These are phyloP conservation scores for Taxillus chinensis DNA, from an alignment of 164 flowering plant genomes.

Conservation along the genomic window DNA sequence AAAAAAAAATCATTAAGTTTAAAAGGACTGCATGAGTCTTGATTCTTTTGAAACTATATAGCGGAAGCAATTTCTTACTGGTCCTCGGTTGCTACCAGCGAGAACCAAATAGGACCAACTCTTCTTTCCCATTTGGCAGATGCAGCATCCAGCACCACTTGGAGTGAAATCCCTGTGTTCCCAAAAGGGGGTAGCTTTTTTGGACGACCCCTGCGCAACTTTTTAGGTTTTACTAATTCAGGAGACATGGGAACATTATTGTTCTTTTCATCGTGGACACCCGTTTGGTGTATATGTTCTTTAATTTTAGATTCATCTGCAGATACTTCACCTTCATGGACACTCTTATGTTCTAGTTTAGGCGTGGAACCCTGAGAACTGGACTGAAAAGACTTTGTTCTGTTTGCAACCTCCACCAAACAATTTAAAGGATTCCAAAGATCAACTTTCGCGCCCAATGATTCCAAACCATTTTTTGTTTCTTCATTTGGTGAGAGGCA, in stretches of 20 bases:
- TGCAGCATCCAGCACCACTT: conserved; percentile 42
- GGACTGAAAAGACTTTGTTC: conserved; percentile 57
- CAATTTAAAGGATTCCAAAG: conserved; percentile 86
- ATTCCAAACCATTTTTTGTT: conserved; percentile 30
- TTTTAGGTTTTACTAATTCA: conserved; percentile 45
- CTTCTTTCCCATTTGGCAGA: conserved; percentile 30
- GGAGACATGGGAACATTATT: conserved; percentile 16
- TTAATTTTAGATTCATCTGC: conserved; percentile 32
- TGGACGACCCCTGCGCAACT: conserved; percentile 31
- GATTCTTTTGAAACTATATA: neutral
- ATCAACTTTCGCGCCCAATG: conserved; percentile 55
- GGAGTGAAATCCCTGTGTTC: conserved; percentile 24
- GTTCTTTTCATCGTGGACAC: conserved; percentile 36
- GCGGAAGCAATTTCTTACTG: conserved; percentile 42
- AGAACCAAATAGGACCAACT: conserved; percentile 76
- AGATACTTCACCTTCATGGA: conserved; percentile 18
- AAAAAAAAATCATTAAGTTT: neutral
- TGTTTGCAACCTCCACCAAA: conserved; percentile 86
- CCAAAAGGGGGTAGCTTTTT: conserved; percentile 33
- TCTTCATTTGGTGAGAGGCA: conserved; percentile 24
- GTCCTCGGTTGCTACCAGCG: conserved; percentile 63
- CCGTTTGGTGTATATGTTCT: conserved; percentile 33
- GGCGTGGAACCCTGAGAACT: conserved; percentile 28
- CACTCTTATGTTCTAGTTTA: conserved; percentile 2
- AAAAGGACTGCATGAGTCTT: neutral